Percentiles rank a stretch among this genome's conserved stretches.
Evolutionary conservation across 1,284 basidiomycete species (phyloP).

Genomic region (Sanguinoderma infundibulare): DNA sequence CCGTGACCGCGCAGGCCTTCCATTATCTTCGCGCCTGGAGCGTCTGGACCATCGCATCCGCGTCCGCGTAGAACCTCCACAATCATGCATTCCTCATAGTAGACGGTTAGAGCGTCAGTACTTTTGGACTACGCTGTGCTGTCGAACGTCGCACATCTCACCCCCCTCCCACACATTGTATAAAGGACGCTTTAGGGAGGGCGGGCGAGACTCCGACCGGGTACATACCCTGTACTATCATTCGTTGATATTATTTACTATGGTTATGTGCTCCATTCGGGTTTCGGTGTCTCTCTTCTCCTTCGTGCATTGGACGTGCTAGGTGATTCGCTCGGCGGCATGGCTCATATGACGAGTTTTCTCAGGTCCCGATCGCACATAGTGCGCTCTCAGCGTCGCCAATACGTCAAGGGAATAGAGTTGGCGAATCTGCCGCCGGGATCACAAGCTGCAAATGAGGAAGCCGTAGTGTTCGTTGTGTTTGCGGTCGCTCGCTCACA

Average conservation of each 20-base stretch:
- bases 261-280: slow-evolving; percentile 15
- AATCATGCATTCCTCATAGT: slow-evolving; percentile 10
- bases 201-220: not conserved
- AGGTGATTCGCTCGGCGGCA: slow-evolving; percentile 7
- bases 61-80: slow-evolving; percentile 13
- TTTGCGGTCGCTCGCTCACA: slow-evolving; percentile 12
- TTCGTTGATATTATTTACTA: slow-evolving; percentile 24
- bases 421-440: slow-evolving; percentile 9
- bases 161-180: slow-evolving; percentile 3
- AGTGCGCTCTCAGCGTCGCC: not conserved
- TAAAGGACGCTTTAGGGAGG: slow-evolving; percentile 5
- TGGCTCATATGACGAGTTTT: not conserved
- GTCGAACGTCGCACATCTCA: slow-evolving; percentile 6
- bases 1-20: not conserved
- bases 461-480: slow-evolving; percentile 19
- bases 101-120: slow-evolving; percentile 10
- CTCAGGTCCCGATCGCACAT: not conserved
- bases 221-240: slow-evolving; percentile 27
- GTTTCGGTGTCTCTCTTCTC: not conserved
- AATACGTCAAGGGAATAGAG: slow-evolving; percentile 13
- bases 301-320: not conserved
- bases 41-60: slow-evolving; percentile 16
- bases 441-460: slow-evolving; percentile 15
- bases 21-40: slow-evolving; percentile 15
- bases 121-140: slow-evolving; percentile 9